Percentiles rank a stretch among this genome's conserved stretches.
Conservation (phyloP, 1,139 yeast species). For the Yamadazyma dushanensis region DNA sequence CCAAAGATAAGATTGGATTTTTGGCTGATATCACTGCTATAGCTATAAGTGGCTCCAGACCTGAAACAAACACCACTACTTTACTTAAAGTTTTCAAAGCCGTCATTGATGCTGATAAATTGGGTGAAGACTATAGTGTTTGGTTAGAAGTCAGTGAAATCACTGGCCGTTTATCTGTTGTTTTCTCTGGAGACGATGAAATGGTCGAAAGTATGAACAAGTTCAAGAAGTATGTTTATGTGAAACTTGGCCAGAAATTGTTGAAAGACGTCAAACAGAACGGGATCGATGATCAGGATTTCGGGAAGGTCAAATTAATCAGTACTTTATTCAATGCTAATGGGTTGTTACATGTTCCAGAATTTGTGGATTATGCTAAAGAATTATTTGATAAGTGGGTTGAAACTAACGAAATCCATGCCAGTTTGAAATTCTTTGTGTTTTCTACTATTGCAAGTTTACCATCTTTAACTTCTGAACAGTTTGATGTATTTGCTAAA, state of each 20-base stretch:
- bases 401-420: slow-evolving; percentile 41
- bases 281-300: slow-evolving; percentile 31
- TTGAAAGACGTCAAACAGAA: slow-evolving; percentile 26
- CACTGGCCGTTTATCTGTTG: slow-evolving; percentile 40
- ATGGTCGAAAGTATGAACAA: slow-evolving; percentile 37
- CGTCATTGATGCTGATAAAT: slow-evolving; percentile 41
- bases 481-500: slow-evolving; percentile 47
- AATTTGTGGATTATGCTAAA: slow-evolving; percentile 48
- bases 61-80: slow-evolving; percentile 44
- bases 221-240: slow-evolving; percentile 43
- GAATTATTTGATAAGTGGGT: slow-evolving; percentile 40
- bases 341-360: slow-evolving; percentile 50
- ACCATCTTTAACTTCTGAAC: slow-evolving; percentile 36
- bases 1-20: slow-evolving; percentile 65
- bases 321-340: slow-evolving; percentile 52
- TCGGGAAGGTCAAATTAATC: slow-evolving; percentile 51
- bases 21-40: slow-evolving; percentile 63
- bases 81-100: slow-evolving; percentile 44
- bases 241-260: slow-evolving; percentile 30
- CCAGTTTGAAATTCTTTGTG: slow-evolving; percentile 56
- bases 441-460: slow-evolving; percentile 51
- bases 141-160: slow-evolving; percentile 62
- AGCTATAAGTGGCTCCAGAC: slow-evolving; percentile 58
- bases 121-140: slow-evolving; percentile 54
- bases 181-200: slow-evolving; percentile 49